phyloP scores from a whole-genome alignment of 352 stramenopile genomes.

The Pythium aphanidermatum region DNA sequence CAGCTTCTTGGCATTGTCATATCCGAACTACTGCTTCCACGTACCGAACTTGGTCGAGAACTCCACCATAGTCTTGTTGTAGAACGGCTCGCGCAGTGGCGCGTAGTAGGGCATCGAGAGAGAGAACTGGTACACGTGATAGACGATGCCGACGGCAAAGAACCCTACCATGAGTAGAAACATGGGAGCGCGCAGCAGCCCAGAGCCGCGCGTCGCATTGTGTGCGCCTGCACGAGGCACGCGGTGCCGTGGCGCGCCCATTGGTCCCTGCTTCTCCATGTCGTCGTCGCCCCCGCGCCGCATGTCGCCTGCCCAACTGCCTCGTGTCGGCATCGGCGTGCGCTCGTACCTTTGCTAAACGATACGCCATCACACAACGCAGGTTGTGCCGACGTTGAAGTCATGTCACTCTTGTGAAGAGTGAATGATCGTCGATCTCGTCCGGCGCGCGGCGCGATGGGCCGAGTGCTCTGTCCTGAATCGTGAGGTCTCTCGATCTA shows the following conservation, averaged over 20 bases:
- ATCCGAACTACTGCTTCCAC: no score
- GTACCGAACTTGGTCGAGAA: constrained; percentile 72
- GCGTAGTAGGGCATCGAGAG: constrained; percentile 18
- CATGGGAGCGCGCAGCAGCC: constrained; percentile 18
- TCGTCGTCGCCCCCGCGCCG: constrained; percentile 16
- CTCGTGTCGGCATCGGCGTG: constrained; percentile 5
- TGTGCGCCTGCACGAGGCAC: constrained; percentile 14
- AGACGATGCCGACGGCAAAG: constrained; percentile 48
- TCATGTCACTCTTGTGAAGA: no score
- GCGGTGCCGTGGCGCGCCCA: constrained; percentile 10
- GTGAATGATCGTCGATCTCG: no score
- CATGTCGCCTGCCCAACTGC: not conserved
- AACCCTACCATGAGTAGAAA: constrained; percentile 33
- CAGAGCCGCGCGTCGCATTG: constrained; percentile 7
- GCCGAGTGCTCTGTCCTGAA: no score
- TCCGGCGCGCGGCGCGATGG: no score
- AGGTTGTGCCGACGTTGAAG: no score
- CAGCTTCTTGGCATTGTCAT: no score
- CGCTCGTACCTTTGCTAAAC: not conserved
- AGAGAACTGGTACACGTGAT: constrained; percentile 68
- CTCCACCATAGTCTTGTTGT: constrained; percentile 79
- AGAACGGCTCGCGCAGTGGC: constrained; percentile 52
- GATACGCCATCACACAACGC: no score
- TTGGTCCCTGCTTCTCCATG: constrained; percentile 1
- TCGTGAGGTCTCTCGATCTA: no score